Conservation (phyloP, 2,329 filamentous ascomycete genomes). For the Ceratocystis ficicola region DNA sequence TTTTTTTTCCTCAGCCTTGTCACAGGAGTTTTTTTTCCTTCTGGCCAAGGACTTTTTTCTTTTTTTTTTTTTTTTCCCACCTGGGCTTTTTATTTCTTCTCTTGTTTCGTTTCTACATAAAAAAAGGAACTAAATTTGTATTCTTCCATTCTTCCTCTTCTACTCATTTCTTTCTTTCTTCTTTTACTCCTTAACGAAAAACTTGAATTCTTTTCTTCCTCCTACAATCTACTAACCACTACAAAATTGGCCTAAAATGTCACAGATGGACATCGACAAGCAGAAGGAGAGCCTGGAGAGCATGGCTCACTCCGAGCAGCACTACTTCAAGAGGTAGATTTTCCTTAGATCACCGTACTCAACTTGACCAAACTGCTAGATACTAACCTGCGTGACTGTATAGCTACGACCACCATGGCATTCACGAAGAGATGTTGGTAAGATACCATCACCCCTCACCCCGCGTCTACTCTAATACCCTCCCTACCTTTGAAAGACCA, state of each 20-base stretch:
- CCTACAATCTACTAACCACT: background rate
- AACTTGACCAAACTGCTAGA: background rate
- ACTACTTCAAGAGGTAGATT: conserved; percentile 92
- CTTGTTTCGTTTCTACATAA: background rate
- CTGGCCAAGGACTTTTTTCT: background rate
- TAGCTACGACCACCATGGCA: conserved; percentile 98
- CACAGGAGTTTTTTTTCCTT: conserved; percentile 4
- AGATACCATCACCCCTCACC: conserved; percentile 25
- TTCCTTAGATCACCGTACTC: background rate
- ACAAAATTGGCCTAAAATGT: conserved; percentile 31
- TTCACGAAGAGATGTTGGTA: conserved; percentile 97
- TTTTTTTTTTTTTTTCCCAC: background rate
- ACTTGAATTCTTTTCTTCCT: conserved; percentile 12
- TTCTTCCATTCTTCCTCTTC: background rate
- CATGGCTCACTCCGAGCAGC: conserved; percentile 90
- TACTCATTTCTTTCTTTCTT: conserved; percentile 4
- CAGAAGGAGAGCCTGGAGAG: conserved; percentile 53
- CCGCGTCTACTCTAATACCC: background rate
- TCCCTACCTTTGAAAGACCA: background rate
- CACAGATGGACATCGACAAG: conserved; percentile 46
- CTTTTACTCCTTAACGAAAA: background rate
- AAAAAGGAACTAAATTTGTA: background rate
- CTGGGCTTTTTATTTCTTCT: background rate
- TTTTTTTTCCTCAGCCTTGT: background rate
- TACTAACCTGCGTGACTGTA: conserved; percentile 16